Base-by-base conservation (phyloP, 2,329 filamentous ascomycete species). In the Aspergillus pseudoviridinutans region DNA sequence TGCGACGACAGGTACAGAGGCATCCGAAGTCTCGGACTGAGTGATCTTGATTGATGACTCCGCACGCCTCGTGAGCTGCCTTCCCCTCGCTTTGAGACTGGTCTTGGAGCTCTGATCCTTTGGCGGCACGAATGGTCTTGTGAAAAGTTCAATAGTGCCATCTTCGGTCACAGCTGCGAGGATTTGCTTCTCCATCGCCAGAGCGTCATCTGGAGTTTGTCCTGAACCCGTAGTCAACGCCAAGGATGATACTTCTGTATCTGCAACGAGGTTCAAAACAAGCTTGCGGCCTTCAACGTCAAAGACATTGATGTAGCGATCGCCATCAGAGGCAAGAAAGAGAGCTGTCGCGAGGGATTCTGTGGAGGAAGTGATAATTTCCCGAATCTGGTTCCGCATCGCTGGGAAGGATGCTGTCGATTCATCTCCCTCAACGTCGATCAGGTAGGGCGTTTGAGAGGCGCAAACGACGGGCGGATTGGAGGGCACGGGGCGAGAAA, bases 231-330 rank as follows among this genome's bases (percentile, higher is more conserved):
- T 57, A 56, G 73, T 72, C 42, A 79, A 59, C 4, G 76, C 70
- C 38, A 78, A 58, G 1, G 69, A 69, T 7, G 72, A 65, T 14
- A 81, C 75, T 52, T 80, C 79, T 29, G 76, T 77, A 25, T 79
- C 76, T 25, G 79, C 75, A 5, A 81, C 76, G n/a, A 82, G 68
- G 29, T 79, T 80, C 53, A 78, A 74, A 3, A 78, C 70, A 20
- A 79, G 72, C 58, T 75, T 78, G 42, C 74, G 71, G 52, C 69
- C 73, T 46, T 74, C 58, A 17, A 74, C 67, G 59, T 80, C 74
- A 55, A 81, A 81, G 38, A 82, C 70, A 58, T 79, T 81, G 60
- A 82, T 76, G 61, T 78, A 81, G 50, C 79, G 77, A 59, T 80
- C 79, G 14, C 73, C 71, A 62, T 82, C 79, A 28, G 79, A 77